Percentiles rank a stretch among this genome's conserved stretches.
phyloP scores from a whole-genome alignment of 257 asterid species.

The Anisodus tanguticus region DNA sequence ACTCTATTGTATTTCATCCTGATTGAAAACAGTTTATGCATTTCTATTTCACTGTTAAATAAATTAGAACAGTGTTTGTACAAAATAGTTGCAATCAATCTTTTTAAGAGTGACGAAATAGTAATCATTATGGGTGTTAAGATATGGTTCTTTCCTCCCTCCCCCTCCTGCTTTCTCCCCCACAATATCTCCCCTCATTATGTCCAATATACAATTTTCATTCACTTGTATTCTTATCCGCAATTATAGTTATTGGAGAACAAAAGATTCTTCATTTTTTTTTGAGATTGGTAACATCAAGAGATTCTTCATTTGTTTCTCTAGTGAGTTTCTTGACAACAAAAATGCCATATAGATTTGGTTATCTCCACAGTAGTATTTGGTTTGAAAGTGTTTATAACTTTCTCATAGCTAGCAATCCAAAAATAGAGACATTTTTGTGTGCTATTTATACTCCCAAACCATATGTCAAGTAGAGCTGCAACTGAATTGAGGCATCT shows the following conservation, averaged over 20 bases:
- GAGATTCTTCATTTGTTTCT: neutral
- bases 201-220: neutral
- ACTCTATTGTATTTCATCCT: neutral
- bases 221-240: neutral
- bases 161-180: neutral
- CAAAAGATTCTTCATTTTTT: slow-evolving; percentile 3
- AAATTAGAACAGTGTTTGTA: neutral
- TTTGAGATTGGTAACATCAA: no score
- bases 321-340: slow-evolving; percentile 23
- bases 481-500: neutral
- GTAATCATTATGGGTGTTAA: neutral
- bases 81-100: neutral
- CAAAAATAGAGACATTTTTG: neutral
- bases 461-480: neutral
- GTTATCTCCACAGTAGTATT: slow-evolving; percentile 15
- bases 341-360: neutral
- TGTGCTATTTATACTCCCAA: slow-evolving; percentile 14
- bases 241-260: slow-evolving; percentile 14
- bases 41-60: neutral
- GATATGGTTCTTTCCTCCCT: neutral
- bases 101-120: neutral
- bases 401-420: neutral
- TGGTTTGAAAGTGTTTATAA: neutral
- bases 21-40: neutral
- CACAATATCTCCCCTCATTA: neutral